Conservation (phyloP, 208 protist species). For the Leishmania gerbilli region DNA sequence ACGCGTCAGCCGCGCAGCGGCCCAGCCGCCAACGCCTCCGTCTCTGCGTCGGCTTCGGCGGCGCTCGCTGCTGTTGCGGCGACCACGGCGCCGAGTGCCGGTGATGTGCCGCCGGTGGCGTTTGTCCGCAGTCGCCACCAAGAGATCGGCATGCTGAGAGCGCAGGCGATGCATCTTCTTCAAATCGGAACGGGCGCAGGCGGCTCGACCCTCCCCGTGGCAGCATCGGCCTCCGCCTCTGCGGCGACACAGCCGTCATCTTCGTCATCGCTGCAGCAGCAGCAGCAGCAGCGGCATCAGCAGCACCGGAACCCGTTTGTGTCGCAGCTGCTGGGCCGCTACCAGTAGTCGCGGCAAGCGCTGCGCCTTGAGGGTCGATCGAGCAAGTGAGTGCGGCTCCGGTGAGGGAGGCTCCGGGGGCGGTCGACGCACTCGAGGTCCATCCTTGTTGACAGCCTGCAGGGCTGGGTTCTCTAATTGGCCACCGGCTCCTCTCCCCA, state of each 20-base stretch:
- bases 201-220: not conserved
- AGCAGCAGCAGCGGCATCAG: not conserved
- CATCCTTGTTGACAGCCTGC: not conserved
- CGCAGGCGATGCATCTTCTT: conserved; percentile 29
- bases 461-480: not conserved
- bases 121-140: conserved; percentile 26
- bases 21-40: not conserved
- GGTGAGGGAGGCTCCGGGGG: not conserved
- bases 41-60: not conserved
- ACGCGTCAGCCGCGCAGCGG: not conserved
- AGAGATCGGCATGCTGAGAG: conserved; percentile 14
- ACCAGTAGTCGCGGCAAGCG: not conserved
- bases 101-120: conserved; percentile 15
- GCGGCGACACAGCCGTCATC: not conserved
- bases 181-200: not conserved
- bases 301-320: not conserved
- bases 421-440: not conserved
- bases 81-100: not conserved
- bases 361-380: not conserved
- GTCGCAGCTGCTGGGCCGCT: not conserved
- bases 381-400: not conserved
- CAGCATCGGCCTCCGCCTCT: conserved; percentile 1
- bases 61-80: conserved; percentile 4
- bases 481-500: not conserved
- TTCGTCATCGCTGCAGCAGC: not conserved